A percentile compares a stretch with the other conserved stretches of the same genome.
Evolutionary conservation across 805 yeast species (phyloP).

Genomic region (Kodamaea neixiangensis): DNA sequence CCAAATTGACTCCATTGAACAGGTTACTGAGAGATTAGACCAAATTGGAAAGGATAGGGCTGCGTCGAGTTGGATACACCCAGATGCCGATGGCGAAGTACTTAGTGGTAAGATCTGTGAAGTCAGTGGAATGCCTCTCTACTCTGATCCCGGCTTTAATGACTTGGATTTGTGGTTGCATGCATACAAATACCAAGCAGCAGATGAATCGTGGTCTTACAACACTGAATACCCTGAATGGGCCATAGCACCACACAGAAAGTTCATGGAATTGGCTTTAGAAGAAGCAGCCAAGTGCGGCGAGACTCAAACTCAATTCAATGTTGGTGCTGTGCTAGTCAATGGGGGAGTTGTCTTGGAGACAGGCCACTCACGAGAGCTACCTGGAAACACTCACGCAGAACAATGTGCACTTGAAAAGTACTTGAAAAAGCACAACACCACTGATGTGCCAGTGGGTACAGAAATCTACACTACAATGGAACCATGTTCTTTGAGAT

Average conservation of each 20-base stretch:
- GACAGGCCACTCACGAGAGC: slow-evolving; percentile 86
- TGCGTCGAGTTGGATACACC: slow-evolving; percentile 70
- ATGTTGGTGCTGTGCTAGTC: slow-evolving; percentile 90
- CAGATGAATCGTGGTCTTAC: slow-evolving; percentile 64
- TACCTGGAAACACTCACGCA: slow-evolving; percentile 95
- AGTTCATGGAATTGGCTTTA: slow-evolving; percentile 75
- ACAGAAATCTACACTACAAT: slow-evolving; percentile 88
- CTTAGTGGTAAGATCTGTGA: slow-evolving; percentile 60
- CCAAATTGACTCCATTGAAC: slow-evolving; percentile 45
- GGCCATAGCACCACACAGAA: slow-evolving; percentile 64
- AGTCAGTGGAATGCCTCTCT: slow-evolving; percentile 67
- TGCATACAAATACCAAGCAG: slow-evolving; percentile 76
- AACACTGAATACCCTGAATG: slow-evolving; percentile 78
- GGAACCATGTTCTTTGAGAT: slow-evolving; percentile 92
- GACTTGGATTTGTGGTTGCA: slow-evolving; percentile 91
- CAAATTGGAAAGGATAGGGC: slow-evolving; percentile 68
- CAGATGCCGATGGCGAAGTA: slow-evolving; percentile 63
- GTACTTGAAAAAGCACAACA: slow-evolving; percentile 45
- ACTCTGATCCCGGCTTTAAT: slow-evolving; percentile 85
- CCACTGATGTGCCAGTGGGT: slow-evolving; percentile 61
- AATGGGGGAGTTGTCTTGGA: slow-evolving; percentile 60
- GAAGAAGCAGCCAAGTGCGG: slow-evolving; percentile 78
- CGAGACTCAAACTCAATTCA: slow-evolving; percentile 80
- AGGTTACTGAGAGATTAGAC: slow-evolving; percentile 53
- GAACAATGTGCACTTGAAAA: slow-evolving; percentile 93